Conservation (phyloP, 768 basidiomycete species). For the Boletus sp. region DNA sequence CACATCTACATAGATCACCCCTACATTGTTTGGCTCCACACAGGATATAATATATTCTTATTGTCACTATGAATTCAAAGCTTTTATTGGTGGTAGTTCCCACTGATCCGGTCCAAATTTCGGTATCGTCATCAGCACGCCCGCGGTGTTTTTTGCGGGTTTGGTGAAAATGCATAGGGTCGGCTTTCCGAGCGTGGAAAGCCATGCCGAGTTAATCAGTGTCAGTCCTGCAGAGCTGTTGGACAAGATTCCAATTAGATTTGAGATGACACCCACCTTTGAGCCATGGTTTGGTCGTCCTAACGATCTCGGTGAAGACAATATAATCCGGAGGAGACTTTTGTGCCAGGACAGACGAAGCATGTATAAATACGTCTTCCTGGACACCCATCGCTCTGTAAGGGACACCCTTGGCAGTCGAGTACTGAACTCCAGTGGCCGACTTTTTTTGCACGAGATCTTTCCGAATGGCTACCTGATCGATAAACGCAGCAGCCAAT, state of each 20-base stretch:
- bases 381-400: slow-evolving; percentile 78
- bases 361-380: slow-evolving; percentile 92
- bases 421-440: slow-evolving; percentile 62
- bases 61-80: slow-evolving; percentile 8
- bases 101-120: slow-evolving; percentile 84
- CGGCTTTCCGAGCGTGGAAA: slow-evolving; percentile 74
- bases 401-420: slow-evolving; percentile 75
- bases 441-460: slow-evolving; percentile 67
- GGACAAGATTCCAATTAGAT: neutral
- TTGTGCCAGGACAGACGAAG: slow-evolving; percentile 76
- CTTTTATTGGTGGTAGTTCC: slow-evolving; percentile 70
- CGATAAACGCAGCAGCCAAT: slow-evolving; percentile 86
- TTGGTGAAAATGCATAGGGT: slow-evolving; percentile 88
- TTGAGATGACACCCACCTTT: slow-evolving; percentile 53
- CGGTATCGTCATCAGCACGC: slow-evolving; percentile 74
- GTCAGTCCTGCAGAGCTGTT: slow-evolving; percentile 59
- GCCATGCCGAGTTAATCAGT: slow-evolving; percentile 83
- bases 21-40: slow-evolving; percentile 9
- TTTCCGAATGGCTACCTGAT: slow-evolving; percentile 90
- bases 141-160: slow-evolving; percentile 66
- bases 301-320: slow-evolving; percentile 78
- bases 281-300: slow-evolving; percentile 71
- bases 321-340: slow-evolving; percentile 80
- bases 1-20: slow-evolving; percentile 8
- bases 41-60: slow-evolving; percentile 22